Base-by-base conservation (phyloP, 2,329 filamentous ascomycete species). In the Apiospora phragmitis region DNA sequence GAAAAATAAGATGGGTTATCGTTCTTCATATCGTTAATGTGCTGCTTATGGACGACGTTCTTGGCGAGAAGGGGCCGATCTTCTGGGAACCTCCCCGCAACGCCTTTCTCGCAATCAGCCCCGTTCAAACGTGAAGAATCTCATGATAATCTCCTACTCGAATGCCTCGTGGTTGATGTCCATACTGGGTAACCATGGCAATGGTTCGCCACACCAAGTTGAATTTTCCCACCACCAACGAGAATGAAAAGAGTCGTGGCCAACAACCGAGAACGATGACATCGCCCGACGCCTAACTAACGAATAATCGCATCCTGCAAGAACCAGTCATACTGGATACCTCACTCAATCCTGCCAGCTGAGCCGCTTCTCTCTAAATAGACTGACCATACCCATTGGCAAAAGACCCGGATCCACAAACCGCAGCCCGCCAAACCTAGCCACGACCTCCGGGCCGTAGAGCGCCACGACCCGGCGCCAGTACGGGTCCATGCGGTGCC, bases 401-500 rank as follows among this genome's bases (percentile, higher is more conserved):
- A 87, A 72, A 65, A 84, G 68, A 1, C 82, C 84, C 2, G 80
- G 76, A 38, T 86, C 83, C 0, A 86, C 84, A 67, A 86, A 81
- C 42, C 80, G 79, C 72, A 86, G 68, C 0, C 84, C 83, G 0
- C 85, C 85, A 73, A 86, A 86, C 16, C 80, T 77, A 9, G 79
- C 77, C 6, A 85, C 76, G 68, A 85, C 80, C 73, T 85, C 84
- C 4, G 80, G 80, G 1, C 83, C 83, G 35, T 85, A 85, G 73
- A 85, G 77, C 72, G 81, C 80, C 21, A 82, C 76, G 11, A 87
- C 79, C 85, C 85, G 87, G 69, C 78, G 80, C 83, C 85, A 86
- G 70, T 87, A 87, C 4, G 80, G 75, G 18, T 80, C 77, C 80
- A 84, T 82, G 0, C 2, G 3, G 0, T 59, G 0, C 81, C 51